Evolutionary conservation across 257 asterid genomes (phyloP).

Genomic region (Anisodus acutangulus): DNA sequence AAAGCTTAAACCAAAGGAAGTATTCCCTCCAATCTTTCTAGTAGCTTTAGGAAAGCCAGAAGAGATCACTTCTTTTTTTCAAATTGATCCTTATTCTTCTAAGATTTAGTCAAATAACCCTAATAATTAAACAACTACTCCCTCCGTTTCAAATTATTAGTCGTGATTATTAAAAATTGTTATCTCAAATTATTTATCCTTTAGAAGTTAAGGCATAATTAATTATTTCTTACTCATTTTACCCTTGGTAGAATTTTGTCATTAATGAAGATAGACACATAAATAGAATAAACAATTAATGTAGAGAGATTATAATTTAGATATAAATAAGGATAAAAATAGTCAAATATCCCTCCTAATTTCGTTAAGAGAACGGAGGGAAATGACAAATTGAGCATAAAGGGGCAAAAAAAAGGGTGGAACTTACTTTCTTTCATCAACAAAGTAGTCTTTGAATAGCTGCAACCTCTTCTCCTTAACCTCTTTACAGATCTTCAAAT

Average conservation of each 20-base stretch:
- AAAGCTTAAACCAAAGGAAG: too few species aligned
- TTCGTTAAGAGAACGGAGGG: background rate
- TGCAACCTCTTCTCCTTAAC: conserved; percentile 73
- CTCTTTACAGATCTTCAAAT: conserved; percentile 76
- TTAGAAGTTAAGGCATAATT: too few species aligned
- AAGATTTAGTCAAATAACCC: background rate
- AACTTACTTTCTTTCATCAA: conserved; percentile 87
- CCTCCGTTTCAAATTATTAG: too few species aligned
- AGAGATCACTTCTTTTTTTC: background rate
- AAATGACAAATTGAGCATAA: background rate
- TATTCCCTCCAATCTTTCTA: background rate
- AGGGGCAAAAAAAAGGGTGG: background rate
- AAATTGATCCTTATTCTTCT: background rate
- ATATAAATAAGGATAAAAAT: too few species aligned
- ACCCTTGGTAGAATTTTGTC: too few species aligned
- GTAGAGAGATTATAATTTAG: too few species aligned
- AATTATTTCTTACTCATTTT: too few species aligned
- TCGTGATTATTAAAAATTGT: too few species aligned
- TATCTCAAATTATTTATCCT: too few species aligned
- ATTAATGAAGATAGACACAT: too few species aligned
- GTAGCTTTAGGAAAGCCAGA: background rate
- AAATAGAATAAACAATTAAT: too few species aligned
- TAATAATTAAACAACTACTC: too few species aligned
- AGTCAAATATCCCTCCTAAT: background rate
- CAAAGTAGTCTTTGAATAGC: conserved; percentile 82